A percentile compares a stretch with the other conserved stretches of the same genome.
phyloP scores from a whole-genome alignment of 208 protist genomes.

The Acanthamoeba healyi region DNA sequence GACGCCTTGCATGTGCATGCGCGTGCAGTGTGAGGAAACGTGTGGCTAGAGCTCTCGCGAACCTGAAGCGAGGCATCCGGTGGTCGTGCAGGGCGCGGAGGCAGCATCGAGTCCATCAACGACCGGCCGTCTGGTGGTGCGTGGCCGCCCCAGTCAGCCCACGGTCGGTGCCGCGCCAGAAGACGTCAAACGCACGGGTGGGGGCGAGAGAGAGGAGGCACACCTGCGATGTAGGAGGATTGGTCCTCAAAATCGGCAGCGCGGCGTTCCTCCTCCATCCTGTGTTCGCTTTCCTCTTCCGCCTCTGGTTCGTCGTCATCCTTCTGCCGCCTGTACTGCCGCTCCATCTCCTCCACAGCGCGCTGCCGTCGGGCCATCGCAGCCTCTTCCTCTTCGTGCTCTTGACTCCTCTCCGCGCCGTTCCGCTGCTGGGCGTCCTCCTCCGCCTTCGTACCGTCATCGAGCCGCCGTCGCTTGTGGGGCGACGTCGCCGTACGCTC shows the following conservation, averaged over 20 bases:
- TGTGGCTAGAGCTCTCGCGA: too few relatives aligned
- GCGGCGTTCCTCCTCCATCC: background rate
- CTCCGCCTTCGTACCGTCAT: background rate
- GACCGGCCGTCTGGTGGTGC: background rate
- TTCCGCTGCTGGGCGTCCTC: background rate
- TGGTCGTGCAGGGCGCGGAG: background rate
- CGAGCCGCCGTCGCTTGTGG: background rate
- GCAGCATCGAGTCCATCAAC: slow-evolving; percentile 39
- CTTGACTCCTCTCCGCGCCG: background rate
- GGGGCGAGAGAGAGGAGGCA: background rate
- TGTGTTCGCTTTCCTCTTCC: background rate
- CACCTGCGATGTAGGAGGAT: background rate
- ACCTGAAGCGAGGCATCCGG: slow-evolving; percentile 19
- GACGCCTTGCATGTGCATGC: background rate
- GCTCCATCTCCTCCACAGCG: background rate
- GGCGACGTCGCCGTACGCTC: background rate
- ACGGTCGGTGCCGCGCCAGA: too few relatives aligned
- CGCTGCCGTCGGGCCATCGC: background rate
- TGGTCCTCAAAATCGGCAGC: slow-evolving; percentile 5
- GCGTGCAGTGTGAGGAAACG: background rate
- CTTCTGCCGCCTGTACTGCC: background rate
- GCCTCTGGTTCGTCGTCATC: background rate
- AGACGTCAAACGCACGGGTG: background rate
- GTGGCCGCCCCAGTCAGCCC: too few relatives aligned
- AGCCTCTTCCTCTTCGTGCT: background rate